Evolutionary conservation across 176 grass and related monocot genomes (phyloP).

Genomic region (Carex scoparia): DNA sequence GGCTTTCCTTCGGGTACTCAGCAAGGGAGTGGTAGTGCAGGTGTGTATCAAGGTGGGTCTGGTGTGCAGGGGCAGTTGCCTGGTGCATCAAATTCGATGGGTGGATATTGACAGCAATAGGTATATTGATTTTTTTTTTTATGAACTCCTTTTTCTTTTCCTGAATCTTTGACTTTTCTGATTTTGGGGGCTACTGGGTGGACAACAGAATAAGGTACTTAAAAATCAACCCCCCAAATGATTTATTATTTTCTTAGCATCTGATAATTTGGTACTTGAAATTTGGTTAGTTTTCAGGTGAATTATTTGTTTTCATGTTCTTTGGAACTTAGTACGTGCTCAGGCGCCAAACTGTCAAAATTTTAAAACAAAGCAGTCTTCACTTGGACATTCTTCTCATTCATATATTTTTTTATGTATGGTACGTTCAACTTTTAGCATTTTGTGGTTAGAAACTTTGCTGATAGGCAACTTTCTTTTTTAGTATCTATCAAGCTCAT

Average conservation of each 20-base stretch:
- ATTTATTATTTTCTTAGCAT: neutral
- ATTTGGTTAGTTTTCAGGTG: neutral
- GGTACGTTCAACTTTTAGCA: too few relatives aligned
- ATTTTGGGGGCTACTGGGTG: neutral
- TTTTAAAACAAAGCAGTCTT: neutral
- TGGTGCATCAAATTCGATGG: conserved; percentile 46
- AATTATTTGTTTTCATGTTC: neutral
- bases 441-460: conserved; percentile 9
- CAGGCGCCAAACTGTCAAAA: neutral
- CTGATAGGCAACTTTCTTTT: conserved; percentile 59
- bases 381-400: conserved; percentile 12
- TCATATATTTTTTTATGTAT: neutral
- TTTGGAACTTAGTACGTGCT: conserved; percentile 9
- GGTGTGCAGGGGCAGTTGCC: conserved; percentile 52
- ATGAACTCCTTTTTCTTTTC: neutral
- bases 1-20: conserved; percentile 63
- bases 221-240: neutral
- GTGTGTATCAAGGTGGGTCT: conserved; percentile 62
- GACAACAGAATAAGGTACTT: neutral
- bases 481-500: conserved; percentile 64
- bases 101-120: conserved; percentile 72
- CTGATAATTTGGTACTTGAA: conserved; percentile 21
- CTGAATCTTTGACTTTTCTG: conserved; percentile 3
- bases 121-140: conserved; percentile 38
- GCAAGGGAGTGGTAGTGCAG: conserved; percentile 45